A percentile compares a stretch with the other conserved stretches of the same genome.
phyloP scores from a whole-genome alignment of 306 rosid species.

The Castanea sativa region DNA sequence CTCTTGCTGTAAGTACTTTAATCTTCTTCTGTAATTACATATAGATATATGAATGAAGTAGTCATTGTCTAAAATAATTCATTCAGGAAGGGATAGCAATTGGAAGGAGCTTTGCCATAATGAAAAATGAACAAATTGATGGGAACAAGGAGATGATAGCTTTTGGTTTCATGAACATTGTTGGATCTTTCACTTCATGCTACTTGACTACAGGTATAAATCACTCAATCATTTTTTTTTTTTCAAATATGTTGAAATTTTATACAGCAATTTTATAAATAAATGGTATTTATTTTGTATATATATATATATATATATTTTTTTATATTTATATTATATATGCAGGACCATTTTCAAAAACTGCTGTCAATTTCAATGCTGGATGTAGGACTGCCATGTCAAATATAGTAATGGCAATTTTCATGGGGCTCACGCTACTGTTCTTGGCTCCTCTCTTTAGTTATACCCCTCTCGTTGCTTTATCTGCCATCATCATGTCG shows the following conservation, averaged over 20 bases:
- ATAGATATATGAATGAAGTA: too few relatives aligned
- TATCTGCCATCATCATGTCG: constrained; percentile 71
- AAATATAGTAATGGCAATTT: constrained; percentile 52
- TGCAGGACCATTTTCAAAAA: constrained; percentile 93
- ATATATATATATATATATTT: background rate
- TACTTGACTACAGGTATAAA: constrained; percentile 83
- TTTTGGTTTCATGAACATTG: constrained; percentile 77
- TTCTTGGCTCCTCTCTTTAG: constrained; percentile 82
- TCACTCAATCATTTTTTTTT: background rate
- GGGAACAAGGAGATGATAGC: constrained; percentile 95
- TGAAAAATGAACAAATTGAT: constrained; percentile 68
- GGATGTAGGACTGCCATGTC: constrained; percentile 71
- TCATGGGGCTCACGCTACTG: constrained; percentile 52
- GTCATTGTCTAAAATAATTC: background rate
- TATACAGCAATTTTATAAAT: background rate
- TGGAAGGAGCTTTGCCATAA: constrained; percentile 79
- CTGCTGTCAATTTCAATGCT: constrained; percentile 85
- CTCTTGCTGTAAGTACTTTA: constrained; percentile 64
- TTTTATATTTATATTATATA: background rate
- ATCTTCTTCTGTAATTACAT: background rate
- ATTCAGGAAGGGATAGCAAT: constrained; percentile 94
- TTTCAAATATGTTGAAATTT: background rate
- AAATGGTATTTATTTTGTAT: background rate
- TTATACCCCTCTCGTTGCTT: constrained; percentile 78
- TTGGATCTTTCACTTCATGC: constrained; percentile 84